Evolutionary conservation across 306 rosid species (phyloP).

Genomic region (Lathyrus tuberosus): DNA sequence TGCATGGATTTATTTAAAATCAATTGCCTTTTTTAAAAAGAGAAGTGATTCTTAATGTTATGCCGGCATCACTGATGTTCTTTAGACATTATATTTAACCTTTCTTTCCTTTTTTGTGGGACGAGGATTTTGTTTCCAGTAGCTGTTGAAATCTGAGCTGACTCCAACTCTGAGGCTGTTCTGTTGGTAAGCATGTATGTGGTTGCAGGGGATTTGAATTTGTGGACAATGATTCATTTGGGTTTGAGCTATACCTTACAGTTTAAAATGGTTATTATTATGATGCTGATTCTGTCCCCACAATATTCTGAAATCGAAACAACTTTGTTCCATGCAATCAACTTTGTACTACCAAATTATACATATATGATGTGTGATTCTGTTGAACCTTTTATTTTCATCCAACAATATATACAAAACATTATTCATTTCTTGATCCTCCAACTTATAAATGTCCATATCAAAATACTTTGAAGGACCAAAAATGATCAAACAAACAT

Average conservation of each 20-base stretch:
- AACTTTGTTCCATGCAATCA: too few species aligned
- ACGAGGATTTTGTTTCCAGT: background rate
- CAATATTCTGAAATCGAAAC: too few species aligned
- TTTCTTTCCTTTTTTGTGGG: too few species aligned
- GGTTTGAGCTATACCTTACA: background rate
- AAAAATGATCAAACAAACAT: conserved; percentile 28
- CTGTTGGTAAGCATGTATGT: background rate
- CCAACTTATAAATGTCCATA: conserved; percentile 17
- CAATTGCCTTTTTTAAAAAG: too few species aligned
- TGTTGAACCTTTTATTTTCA: too few species aligned
- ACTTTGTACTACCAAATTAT: too few species aligned
- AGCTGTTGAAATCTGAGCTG: background rate
- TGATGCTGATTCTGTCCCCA: background rate
- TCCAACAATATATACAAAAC: conserved; percentile 31
- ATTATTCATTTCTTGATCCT: conserved; percentile 35
- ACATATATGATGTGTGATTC: too few species aligned
- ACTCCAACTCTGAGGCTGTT: background rate
- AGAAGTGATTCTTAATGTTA: too few species aligned
- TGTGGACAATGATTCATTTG: background rate
- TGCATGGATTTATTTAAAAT: too few species aligned
- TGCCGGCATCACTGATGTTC: too few species aligned
- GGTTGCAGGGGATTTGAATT: too few species aligned
- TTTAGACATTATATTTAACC: too few species aligned
- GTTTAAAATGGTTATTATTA: background rate
- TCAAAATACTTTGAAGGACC: conserved; percentile 34